These are phyloP conservation scores for Adiantum capillusveneris DNA, from an alignment of 75 land plant species.

Conservation along the genomic window DNA sequence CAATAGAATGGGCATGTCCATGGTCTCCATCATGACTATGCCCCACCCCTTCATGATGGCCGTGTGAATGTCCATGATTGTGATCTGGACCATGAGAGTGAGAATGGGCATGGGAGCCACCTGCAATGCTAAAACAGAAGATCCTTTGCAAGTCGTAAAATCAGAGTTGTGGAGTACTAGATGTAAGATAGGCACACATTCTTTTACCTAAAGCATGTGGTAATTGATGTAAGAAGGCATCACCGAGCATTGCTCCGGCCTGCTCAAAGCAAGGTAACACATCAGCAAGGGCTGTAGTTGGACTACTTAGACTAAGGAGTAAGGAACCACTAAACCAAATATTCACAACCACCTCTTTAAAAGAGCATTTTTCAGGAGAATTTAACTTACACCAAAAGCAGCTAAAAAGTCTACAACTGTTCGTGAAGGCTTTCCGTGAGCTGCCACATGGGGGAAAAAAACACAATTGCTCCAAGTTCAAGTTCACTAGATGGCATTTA, in stretches of 20 bases:
- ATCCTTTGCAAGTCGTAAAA: background rate
- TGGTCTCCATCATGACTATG: constrained; percentile 18
- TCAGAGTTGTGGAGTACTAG: background rate
- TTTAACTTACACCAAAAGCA: constrained; percentile 71
- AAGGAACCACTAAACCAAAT: background rate
- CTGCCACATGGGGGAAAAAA: constrained; percentile 28
- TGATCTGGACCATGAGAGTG: constrained; percentile 41
- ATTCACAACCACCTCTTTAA: background rate
- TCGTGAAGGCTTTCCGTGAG: constrained; percentile 80
- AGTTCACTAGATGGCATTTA: too few relatives aligned
- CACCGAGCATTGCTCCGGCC: constrained; percentile 99
- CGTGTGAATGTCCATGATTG: constrained; percentile 35
- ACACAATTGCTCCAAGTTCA: background rate
- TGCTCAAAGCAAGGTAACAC: constrained; percentile 12
- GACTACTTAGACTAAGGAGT: background rate
- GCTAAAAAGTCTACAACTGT: constrained; percentile 80
- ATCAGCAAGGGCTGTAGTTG: background rate
- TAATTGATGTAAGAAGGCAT: constrained; percentile 96
- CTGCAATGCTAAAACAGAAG: constrained; percentile 12
- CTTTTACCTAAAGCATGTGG: constrained; percentile 89
- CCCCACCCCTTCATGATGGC: constrained; percentile 15
- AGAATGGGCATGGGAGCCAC: constrained; percentile 53
- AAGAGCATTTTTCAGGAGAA: too few relatives aligned
- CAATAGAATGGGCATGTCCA: constrained; percentile 65
- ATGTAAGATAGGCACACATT: background rate